A percentile compares a stretch with the other conserved stretches of the same genome.
phyloP scores from a whole-genome alignment of 1,139 yeast genomes.

The Kodamaea alishanica region DNA sequence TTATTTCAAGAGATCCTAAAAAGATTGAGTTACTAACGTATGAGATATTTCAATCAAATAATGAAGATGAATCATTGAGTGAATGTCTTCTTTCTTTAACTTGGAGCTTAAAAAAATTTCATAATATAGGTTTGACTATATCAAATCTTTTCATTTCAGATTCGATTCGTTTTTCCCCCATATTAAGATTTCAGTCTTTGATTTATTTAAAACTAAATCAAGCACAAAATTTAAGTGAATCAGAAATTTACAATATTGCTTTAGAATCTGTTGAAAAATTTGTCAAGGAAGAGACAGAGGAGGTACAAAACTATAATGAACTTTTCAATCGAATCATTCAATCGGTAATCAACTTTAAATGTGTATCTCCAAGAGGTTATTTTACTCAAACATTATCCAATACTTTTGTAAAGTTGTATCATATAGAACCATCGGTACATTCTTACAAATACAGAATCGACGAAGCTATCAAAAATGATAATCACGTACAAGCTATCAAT shows the following conservation, averaged over 20 bases:
- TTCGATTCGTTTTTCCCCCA: slow-evolving; percentile 22
- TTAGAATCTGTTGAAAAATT: slow-evolving; percentile 6
- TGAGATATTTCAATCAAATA: slow-evolving; percentile 19
- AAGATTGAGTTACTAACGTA: slow-evolving; percentile 14
- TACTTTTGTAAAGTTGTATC: slow-evolving; percentile 13
- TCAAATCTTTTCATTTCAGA: slow-evolving; percentile 19
- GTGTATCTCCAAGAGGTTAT: slow-evolving; percentile 20
- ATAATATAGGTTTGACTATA: slow-evolving; percentile 11
- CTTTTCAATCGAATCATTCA: slow-evolving; percentile 19
- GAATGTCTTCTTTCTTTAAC: slow-evolving; percentile 18
- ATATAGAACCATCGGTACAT: slow-evolving; percentile 20
- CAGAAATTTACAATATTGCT: slow-evolving; percentile 8
- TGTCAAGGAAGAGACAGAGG: background rate
- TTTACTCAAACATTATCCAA: slow-evolving; percentile 16
- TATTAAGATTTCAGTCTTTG: slow-evolving; percentile 20
- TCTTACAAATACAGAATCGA: slow-evolving; percentile 32
- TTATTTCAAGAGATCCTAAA: slow-evolving; percentile 4
- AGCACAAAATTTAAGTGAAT: slow-evolving; percentile 5
- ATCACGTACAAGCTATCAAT: slow-evolving; percentile 24
- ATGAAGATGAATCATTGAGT: slow-evolving; percentile 25
- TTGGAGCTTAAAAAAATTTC: slow-evolving; percentile 12
- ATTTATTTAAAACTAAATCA: slow-evolving; percentile 11
- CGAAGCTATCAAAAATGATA: slow-evolving; percentile 20
- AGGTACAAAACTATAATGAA: slow-evolving; percentile 9
- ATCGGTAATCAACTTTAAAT: slow-evolving; percentile 15